Percentiles rank a stretch among this genome's conserved stretches.
Evolutionary conservation across 257 asterid species (phyloP).

Genomic region (Parsonsia alboflavescens): DNA sequence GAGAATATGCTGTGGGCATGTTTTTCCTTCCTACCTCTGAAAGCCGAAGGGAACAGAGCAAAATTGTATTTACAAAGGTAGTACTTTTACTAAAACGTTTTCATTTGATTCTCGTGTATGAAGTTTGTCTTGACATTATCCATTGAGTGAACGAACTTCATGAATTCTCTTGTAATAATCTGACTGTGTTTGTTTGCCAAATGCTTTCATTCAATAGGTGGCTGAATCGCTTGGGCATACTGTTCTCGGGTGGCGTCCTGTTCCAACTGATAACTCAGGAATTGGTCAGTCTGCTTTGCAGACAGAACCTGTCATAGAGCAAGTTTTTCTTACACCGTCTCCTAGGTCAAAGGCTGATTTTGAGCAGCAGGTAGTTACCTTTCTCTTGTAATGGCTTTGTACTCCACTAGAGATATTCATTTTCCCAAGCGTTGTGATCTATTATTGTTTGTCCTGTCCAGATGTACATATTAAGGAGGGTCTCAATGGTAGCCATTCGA

Average conservation of each 20-base stretch:
- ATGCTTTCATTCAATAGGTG: slow-evolving; percentile 40
- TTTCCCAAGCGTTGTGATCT: slow-evolving; percentile 3
- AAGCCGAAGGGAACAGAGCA: slow-evolving; percentile 84
- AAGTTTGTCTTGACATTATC: background rate
- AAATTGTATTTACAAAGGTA: slow-evolving; percentile 84
- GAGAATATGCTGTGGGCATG: slow-evolving; percentile 96
- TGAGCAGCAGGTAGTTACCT: slow-evolving; percentile 77
- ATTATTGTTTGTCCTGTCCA: slow-evolving; percentile 20
- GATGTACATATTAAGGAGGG: slow-evolving; percentile 97
- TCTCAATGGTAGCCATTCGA: slow-evolving; percentile 97
- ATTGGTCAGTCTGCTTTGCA: slow-evolving; percentile 90
- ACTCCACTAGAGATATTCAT: slow-evolving; percentile 1
- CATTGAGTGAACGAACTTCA: background rate
- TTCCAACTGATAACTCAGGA: slow-evolving; percentile 93
- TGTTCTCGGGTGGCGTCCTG: slow-evolving; percentile 93
- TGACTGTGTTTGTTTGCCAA: background rate
- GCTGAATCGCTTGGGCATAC: slow-evolving; percentile 98
- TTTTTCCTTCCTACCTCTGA: slow-evolving; percentile 94
- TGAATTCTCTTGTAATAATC: background rate
- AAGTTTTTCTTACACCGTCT: slow-evolving; percentile 88
- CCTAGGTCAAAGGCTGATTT: slow-evolving; percentile 73
- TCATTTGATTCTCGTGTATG: background rate
- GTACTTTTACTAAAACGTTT: background rate
- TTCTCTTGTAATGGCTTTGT: background rate
- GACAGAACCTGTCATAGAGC: slow-evolving; percentile 95